Evolutionary conservation across 495 filamentous ascomycete species (phyloP).

Genomic region (Hypoxylon fuscum): DNA sequence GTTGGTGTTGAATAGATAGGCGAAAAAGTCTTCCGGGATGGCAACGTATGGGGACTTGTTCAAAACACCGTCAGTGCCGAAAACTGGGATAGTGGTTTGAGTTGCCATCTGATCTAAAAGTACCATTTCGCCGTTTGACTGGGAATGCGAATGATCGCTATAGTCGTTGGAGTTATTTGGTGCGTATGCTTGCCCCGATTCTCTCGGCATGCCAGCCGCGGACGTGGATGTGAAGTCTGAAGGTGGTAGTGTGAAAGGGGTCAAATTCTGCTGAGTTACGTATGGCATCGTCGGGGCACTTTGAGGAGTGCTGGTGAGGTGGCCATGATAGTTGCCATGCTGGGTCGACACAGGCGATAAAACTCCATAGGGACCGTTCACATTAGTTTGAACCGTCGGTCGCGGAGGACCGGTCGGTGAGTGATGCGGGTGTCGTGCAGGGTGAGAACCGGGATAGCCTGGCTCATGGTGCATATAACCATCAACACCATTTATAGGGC

Average conservation of each 20-base stretch:
- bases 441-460: slow-evolving; percentile 45
- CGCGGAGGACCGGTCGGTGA: slow-evolving; percentile 52
- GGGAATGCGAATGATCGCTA: slow-evolving; percentile 54
- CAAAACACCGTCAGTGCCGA: slow-evolving; percentile 77
- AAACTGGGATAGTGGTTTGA: slow-evolving; percentile 80
- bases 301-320: slow-evolving; percentile 54
- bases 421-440: slow-evolving; percentile 51
- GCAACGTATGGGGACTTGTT: slow-evolving; percentile 85
- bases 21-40: slow-evolving; percentile 91
- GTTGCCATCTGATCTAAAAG: slow-evolving; percentile 72
- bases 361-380: slow-evolving; percentile 55
- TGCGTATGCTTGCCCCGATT: slow-evolving; percentile 48
- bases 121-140: slow-evolving; percentile 61
- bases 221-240: slow-evolving; percentile 58
- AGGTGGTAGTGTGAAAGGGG: slow-evolving; percentile 65
- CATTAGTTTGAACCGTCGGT: slow-evolving; percentile 56
- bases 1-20: slow-evolving; percentile 84
- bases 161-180: slow-evolving; percentile 54
- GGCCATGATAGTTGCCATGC: slow-evolving; percentile 56
- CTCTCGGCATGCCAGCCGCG: slow-evolving; percentile 32
- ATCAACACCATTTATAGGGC: slow-evolving; percentile 51
- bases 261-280: slow-evolving; percentile 61
- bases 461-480: slow-evolving; percentile 56
- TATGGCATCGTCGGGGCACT: slow-evolving; percentile 52
- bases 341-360: slow-evolving; percentile 59